These are phyloP conservation scores for Erysimum cheiranthoides DNA, from an alignment of 345 rosid genomes.

Conservation along the genomic window DNA sequence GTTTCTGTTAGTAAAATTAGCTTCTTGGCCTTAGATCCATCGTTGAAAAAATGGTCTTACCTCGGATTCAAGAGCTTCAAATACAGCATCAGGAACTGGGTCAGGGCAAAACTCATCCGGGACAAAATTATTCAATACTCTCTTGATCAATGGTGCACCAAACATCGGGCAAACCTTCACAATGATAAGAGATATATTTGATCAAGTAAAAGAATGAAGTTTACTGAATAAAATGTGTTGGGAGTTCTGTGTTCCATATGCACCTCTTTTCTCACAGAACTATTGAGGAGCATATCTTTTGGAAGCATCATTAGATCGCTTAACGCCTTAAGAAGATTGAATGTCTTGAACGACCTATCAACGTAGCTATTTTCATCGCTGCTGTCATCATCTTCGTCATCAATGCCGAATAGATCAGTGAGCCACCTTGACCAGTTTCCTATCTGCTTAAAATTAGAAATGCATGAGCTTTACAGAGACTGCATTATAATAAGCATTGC, in stretches of 20 bases:
- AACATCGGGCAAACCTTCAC: constrained; percentile 88
- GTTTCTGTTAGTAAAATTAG: constrained; percentile 28
- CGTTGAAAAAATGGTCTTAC: constrained; percentile 49
- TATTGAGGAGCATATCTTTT: constrained; percentile 85
- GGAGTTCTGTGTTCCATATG: constrained; percentile 8
- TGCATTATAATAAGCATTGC: background rate
- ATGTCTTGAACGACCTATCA: constrained; percentile 69
- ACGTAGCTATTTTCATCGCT: constrained; percentile 47
- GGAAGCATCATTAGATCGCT: constrained; percentile 99
- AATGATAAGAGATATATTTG: background rate
- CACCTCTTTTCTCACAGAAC: constrained; percentile 83
- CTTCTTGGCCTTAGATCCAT: constrained; percentile 4
- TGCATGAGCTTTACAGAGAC: constrained; percentile 31
- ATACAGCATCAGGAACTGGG: constrained; percentile 76
- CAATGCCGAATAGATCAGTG: constrained; percentile 80
- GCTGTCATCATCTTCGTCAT: constrained; percentile 60
- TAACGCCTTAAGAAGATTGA: constrained; percentile 82
- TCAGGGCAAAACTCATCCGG: constrained; percentile 95
- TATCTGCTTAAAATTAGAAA: constrained; percentile 56
- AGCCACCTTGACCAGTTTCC: constrained; percentile 99
- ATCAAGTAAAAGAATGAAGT: constrained; percentile 12
- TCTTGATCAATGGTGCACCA: constrained; percentile 76
- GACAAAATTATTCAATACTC: constrained; percentile 69
- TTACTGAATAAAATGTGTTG: constrained; percentile 14
- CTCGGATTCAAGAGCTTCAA: constrained; percentile 78